phyloP scores from a whole-genome alignment of 257 asterid genomes.

The Echites panduratus region DNA sequence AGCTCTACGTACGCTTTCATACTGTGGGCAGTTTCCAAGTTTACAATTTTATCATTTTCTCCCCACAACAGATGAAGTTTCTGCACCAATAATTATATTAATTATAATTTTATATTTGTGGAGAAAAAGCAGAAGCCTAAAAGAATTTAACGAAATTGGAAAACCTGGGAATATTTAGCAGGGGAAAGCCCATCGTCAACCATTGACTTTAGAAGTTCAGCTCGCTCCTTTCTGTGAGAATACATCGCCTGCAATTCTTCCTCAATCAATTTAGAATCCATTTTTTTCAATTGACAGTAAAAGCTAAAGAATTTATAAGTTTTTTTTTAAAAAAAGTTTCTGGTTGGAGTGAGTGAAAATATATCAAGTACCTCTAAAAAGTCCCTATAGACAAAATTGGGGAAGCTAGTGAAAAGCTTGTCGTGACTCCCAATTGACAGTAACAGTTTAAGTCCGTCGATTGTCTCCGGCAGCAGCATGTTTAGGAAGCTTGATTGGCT shows the following conservation, averaged over 20 bases:
- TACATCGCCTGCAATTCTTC: constrained; percentile 21
- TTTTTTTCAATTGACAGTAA: too few species aligned
- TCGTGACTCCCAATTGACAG: constrained; percentile 20
- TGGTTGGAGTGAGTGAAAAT: too few species aligned
- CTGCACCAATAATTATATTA: constrained; percentile 1
- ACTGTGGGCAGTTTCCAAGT: constrained; percentile 9
- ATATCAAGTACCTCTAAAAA: constrained; percentile 25
- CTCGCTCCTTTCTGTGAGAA: constrained; percentile 22
- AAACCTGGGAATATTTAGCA: constrained; percentile 18
- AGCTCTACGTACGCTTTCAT: constrained; percentile 10
- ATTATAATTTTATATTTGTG: too few species aligned
- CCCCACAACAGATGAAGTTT: constrained; percentile 20
- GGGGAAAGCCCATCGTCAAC: constrained; percentile 12
- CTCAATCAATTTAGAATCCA: background rate
- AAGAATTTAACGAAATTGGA: background rate
- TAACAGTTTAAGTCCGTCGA: background rate
- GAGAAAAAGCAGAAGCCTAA: too few species aligned
- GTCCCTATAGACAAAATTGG: constrained; percentile 16
- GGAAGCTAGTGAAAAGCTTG: constrained; percentile 14
- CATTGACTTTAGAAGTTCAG: constrained; percentile 24
- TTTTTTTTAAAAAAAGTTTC: too few species aligned
- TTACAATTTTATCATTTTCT: constrained; percentile 19
- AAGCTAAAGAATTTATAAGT: too few species aligned
- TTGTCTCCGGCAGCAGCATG: constrained; percentile 21
- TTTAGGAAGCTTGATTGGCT: constrained; percentile 7